Conservation (phyloP, 257 asterid genomes). For the Solanum ossicruentum region DNA sequence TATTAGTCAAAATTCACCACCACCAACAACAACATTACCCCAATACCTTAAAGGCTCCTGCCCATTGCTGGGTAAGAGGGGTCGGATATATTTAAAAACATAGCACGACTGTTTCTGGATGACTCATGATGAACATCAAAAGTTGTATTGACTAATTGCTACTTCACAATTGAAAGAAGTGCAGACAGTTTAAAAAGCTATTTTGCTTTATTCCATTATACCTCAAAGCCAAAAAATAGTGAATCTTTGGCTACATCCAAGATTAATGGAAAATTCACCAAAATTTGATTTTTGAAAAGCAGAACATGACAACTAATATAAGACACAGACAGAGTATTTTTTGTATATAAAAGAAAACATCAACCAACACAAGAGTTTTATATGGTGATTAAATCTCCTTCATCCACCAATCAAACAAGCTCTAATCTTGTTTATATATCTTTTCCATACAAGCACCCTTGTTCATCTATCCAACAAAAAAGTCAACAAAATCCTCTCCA, state of each 20-base stretch:
- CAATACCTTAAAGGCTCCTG: too few relatives aligned
- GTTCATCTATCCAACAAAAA: neutral
- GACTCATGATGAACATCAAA: too few relatives aligned
- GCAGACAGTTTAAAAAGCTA: too few relatives aligned
- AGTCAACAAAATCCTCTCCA: neutral
- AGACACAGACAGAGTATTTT: neutral
- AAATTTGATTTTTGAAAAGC: neutral
- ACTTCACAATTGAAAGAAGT: too few relatives aligned
- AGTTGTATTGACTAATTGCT: too few relatives aligned
- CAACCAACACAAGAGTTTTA: neutral
- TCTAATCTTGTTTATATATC: neutral
- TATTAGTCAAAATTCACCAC: neutral
- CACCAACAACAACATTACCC: neutral
- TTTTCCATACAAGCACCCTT: neutral
- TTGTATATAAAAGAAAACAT: neutral
- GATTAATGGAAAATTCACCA: too few relatives aligned
- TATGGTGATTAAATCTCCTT: neutral
- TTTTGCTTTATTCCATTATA: too few relatives aligned
- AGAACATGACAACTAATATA: neutral
- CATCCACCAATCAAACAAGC: neutral
- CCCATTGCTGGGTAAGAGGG: too few relatives aligned
- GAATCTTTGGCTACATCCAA: too few relatives aligned
- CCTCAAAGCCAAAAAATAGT: too few relatives aligned
- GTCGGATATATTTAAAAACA: too few relatives aligned
- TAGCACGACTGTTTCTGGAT: too few relatives aligned